These are phyloP conservation scores for Tanacetum coccineum DNA, from an alignment of 129 eudicot genomes.

Conservation along the genomic window DNA sequence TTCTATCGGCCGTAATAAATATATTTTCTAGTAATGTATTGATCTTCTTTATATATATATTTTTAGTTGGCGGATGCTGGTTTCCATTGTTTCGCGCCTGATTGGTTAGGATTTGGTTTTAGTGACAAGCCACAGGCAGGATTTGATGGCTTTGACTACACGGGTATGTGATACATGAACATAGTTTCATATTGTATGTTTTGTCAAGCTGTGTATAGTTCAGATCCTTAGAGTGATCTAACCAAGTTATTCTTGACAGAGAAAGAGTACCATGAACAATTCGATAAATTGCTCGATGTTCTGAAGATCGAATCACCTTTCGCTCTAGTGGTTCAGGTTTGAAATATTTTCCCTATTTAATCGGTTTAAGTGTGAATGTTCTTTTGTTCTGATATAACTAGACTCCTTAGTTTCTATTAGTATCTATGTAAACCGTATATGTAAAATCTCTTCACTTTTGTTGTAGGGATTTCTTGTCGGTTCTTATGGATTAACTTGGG, in stretches of 20 bases:
- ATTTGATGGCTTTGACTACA: slow-evolving; percentile 88
- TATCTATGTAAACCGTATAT: slow-evolving; percentile 1
- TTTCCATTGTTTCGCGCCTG: slow-evolving; percentile 93
- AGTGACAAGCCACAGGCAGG: slow-evolving; percentile 96
- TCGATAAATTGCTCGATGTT: slow-evolving; percentile 75
- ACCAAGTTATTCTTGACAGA: slow-evolving; percentile 44
- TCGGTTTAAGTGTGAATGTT: no score
- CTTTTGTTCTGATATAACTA: no score
- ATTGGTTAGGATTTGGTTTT: slow-evolving; percentile 99
- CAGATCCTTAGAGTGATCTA: slow-evolving; percentile 12
- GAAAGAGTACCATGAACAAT: slow-evolving; percentile 82
- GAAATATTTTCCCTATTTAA: no score
- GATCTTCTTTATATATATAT: slow-evolving; percentile 5
- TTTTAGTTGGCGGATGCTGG: slow-evolving; percentile 83
- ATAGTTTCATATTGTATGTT: background rate
- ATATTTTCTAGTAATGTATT: slow-evolving; percentile 1
- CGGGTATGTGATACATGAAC: slow-evolving; percentile 51
- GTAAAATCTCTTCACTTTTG: slow-evolving; percentile 12
- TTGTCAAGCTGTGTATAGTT: background rate
- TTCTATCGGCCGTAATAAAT: no score
- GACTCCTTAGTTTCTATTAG: slow-evolving; percentile 8
- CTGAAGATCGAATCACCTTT: slow-evolving; percentile 73
- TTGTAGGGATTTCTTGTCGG: slow-evolving; percentile 95
- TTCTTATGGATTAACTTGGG: slow-evolving; percentile 98
- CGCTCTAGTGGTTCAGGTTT: slow-evolving; percentile 88